A percentile compares a stretch with the other conserved stretches of the same genome.
These are phyloP conservation scores for Dicorynia guianensis DNA, from an alignment of 306 rosid genomes.

Conservation along the genomic window DNA sequence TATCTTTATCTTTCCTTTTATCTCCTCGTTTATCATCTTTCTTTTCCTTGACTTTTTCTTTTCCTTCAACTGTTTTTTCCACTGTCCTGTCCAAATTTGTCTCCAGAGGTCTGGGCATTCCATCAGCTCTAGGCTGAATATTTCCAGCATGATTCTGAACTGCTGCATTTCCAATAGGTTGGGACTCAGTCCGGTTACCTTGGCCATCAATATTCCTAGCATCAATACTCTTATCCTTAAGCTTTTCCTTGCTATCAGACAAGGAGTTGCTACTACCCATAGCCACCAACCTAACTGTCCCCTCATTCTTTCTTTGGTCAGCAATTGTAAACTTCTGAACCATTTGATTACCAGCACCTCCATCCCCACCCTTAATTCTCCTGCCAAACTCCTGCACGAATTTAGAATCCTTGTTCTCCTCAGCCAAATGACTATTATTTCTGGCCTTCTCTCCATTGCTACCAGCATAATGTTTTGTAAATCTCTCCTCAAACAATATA, in stretches of 20 bases:
- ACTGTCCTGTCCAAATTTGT: conserved; percentile 45
- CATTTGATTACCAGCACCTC: conserved; percentile 56
- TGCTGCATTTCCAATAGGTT: conserved; percentile 53
- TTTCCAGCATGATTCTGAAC: conserved; percentile 51
- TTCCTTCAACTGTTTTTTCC: conserved; percentile 54
- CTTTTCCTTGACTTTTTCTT: conserved; percentile 59
- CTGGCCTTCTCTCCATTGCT: conserved; percentile 63
- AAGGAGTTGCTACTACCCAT: conserved; percentile 51
- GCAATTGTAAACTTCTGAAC: conserved; percentile 54
- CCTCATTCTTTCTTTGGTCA: conserved; percentile 65
- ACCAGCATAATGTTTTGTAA: conserved; percentile 54
- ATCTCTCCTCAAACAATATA: conserved; percentile 53
- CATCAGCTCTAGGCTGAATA: conserved; percentile 63
- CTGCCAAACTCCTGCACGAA: conserved; percentile 64
- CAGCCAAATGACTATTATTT: conserved; percentile 57
- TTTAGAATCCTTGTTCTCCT: conserved; percentile 62
- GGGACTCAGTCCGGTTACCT: conserved; percentile 50
- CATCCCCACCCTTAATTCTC: conserved; percentile 63
- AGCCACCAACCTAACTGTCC: conserved; percentile 60
- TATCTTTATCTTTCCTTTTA: conserved; percentile 71
- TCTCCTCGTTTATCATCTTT: conserved; percentile 70
- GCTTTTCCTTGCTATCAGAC: conserved; percentile 56
- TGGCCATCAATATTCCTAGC: conserved; percentile 58
- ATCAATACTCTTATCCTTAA: conserved; percentile 56
- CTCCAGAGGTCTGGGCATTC: conserved; percentile 51